These are phyloP conservation scores for Pichia membranifaciens DNA, from an alignment of 805 yeast genomes.

Conservation along the genomic window DNA sequence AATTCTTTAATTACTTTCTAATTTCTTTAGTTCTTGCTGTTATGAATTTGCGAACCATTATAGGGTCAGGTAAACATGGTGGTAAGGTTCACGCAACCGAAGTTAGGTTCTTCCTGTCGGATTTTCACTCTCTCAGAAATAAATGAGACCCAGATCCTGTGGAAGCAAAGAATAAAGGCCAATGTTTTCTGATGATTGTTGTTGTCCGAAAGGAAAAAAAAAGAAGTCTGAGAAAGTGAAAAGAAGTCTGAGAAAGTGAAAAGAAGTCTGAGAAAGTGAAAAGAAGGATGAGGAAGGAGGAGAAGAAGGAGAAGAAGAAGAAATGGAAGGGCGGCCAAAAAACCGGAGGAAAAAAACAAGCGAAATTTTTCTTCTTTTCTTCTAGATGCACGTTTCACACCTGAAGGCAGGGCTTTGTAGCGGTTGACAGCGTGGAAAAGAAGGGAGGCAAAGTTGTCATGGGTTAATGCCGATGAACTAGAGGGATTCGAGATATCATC, in stretches of 20 bases:
- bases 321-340: background rate
- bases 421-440: no score
- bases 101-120: constrained; percentile 8
- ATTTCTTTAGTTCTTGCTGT: no score
- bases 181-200: constrained; percentile 13
- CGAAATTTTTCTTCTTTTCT: no score
- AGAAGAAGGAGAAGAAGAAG: background rate
- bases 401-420: no score
- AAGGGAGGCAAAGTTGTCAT: no score
- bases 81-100: constrained; percentile 9
- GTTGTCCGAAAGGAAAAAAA: constrained; percentile 1
- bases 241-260: background rate
- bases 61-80: constrained; percentile 12
- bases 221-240: background rate
- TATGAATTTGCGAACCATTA: constrained; percentile 8
- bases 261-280: background rate
- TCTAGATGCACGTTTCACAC: no score
- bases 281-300: no score
- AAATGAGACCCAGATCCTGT: constrained; percentile 10
- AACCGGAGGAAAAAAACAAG: no score
- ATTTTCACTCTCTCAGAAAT: constrained; percentile 9
- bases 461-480: no score
- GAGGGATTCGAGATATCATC: no score
- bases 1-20: no score
- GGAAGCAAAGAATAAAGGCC: constrained; percentile 3